A percentile compares a stretch with the other conserved stretches of the same genome.
Evolutionary conservation across 305 asterid species (phyloP).

Genomic region (Plantago rigida): DNA sequence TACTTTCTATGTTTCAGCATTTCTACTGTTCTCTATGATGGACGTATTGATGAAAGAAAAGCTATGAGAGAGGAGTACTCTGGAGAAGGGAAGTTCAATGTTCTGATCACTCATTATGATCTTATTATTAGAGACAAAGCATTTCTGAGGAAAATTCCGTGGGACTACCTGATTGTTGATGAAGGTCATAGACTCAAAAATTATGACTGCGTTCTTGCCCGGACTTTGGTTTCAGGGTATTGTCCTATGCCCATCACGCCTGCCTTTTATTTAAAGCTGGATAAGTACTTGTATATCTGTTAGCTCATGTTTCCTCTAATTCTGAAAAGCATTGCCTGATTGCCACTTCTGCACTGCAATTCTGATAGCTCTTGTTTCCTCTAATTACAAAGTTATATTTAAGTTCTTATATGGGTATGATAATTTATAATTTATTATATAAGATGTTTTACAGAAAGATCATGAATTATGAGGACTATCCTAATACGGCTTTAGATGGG

Average conservation of each 20-base stretch:
- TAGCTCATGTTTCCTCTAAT: no score
- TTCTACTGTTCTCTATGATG: conserved; percentile 83
- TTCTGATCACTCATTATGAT: conserved; percentile 91
- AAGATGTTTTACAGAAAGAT: no score
- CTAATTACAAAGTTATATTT: no score
- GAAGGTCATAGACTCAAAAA: conserved; percentile 98
- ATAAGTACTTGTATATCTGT: no score
- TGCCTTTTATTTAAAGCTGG: background rate
- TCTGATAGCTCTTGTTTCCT: no score
- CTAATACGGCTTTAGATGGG: background rate
- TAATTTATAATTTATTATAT: no score
- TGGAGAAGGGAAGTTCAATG: conserved; percentile 91
- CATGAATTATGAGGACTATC: no score
- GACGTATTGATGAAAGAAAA: conserved; percentile 89
- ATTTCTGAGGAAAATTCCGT: conserved; percentile 77
- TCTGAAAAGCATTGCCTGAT: no score
- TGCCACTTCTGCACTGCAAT: no score
- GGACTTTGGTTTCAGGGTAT: conserved; percentile 87
- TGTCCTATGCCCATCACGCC: conserved; percentile 23
- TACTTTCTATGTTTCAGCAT: conserved; percentile 47
- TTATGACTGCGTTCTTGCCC: conserved; percentile 84
- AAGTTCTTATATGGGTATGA: no score
- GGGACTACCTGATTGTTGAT: conserved; percentile 91
- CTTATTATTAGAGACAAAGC: conserved; percentile 92
- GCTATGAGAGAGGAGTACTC: conserved; percentile 77